A percentile compares a stretch with the other conserved stretches of the same genome.
phyloP scores from a whole-genome alignment of 2,329 filamentous ascomycete species.

The Penicillium sp. region DNA sequence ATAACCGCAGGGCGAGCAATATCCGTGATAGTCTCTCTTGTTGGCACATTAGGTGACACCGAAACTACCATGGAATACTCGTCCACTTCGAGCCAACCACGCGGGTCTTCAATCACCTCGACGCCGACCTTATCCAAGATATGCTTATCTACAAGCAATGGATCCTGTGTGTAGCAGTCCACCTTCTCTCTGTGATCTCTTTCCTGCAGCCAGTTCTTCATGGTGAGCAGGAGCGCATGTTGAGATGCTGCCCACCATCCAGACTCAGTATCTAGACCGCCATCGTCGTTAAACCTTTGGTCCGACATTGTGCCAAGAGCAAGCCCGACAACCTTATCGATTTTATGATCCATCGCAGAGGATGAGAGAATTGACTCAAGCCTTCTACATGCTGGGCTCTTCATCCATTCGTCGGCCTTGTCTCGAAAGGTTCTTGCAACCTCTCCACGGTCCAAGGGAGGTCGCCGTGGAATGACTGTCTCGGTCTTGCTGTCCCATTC shows the following conservation, averaged over 20 bases:
- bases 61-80: conserved; percentile 36
- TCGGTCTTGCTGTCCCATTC: background rate
- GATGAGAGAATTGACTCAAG: background rate
- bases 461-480: background rate
- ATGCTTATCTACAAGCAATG: conserved; percentile 18
- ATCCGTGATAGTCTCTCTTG: conserved; percentile 41
- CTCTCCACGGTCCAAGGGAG: background rate
- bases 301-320: background rate
- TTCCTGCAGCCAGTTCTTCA: conserved; percentile 12
- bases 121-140: conserved; percentile 15
- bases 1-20: conserved; percentile 32
- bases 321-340: background rate
- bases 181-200: background rate
- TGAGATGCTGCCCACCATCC: background rate
- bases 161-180: conserved; percentile 27
- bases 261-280: no score
- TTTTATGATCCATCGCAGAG: background rate
- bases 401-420: background rate
- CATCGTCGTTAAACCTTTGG: background rate
- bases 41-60: conserved; percentile 30
- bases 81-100: conserved; percentile 38
- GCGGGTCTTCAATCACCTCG: conserved; percentile 28
- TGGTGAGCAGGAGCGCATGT: conserved; percentile 13
- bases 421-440: background rate
- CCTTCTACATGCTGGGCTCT: background rate